Conservation (phyloP, 2,329 filamentous ascomycete species). For the Ophiostoma montium region DNA sequence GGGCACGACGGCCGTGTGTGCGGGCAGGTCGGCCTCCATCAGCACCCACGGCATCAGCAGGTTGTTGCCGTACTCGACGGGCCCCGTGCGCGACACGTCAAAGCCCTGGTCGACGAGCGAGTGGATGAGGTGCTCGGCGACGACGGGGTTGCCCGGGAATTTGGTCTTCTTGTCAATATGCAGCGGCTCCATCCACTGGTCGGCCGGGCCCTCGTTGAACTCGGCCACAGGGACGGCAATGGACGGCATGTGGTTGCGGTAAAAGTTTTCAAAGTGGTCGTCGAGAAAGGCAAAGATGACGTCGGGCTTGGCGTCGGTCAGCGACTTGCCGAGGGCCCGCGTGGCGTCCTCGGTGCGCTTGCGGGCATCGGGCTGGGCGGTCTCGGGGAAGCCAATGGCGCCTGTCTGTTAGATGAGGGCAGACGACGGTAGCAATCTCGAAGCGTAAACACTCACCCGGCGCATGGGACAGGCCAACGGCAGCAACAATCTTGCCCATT, state of each 20-base stretch:
- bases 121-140: slow-evolving; percentile 11
- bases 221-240: slow-evolving; percentile 11
- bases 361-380: slow-evolving; percentile 10
- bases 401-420: not conserved
- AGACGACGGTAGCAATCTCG: not conserved
- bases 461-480: slow-evolving; percentile 10
- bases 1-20: slow-evolving; percentile 6
- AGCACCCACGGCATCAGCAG: slow-evolving; percentile 12
- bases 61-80: slow-evolving; percentile 12
- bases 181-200: slow-evolving; percentile 13
- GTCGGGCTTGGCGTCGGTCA: slow-evolving; percentile 10
- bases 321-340: slow-evolving; percentile 9
- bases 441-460: slow-evolving; percentile 5
- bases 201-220: slow-evolving; percentile 10
- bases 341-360: slow-evolving; percentile 11
- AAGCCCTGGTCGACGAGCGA: slow-evolving; percentile 11
- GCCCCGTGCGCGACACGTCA: slow-evolving; percentile 10
- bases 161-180: slow-evolving; percentile 9
- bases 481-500: slow-evolving; percentile 12
- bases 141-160: slow-evolving; percentile 9
- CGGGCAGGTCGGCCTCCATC: slow-evolving; percentile 10
- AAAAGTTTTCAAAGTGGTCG: slow-evolving; percentile 13
- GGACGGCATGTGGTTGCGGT: slow-evolving; percentile 12
- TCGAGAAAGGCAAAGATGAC: slow-evolving; percentile 12
- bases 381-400: slow-evolving; percentile 13